phyloP scores from a whole-genome alignment of 495 filamentous ascomycete species.

The Cudoniella acicularis region DNA sequence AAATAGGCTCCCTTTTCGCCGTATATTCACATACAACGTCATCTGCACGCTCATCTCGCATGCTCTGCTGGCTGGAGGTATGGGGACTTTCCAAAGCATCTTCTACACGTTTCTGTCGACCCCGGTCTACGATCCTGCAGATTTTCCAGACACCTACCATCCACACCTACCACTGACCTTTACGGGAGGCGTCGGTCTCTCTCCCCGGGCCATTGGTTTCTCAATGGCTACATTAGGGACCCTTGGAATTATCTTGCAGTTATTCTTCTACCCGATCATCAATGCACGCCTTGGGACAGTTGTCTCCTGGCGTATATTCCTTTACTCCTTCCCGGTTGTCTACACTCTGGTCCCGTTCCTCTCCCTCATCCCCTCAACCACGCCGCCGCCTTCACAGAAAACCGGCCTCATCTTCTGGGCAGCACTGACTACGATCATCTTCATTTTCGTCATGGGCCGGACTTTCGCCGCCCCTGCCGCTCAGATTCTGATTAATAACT shows the following conservation, averaged over 20 bases:
- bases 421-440: slow-evolving; percentile 62
- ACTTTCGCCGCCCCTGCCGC: slow-evolving; percentile 78
- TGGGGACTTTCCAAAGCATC: slow-evolving; percentile 79
- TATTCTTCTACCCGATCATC: slow-evolving; percentile 70
- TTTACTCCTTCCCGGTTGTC: slow-evolving; percentile 68
- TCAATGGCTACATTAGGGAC: slow-evolving; percentile 74
- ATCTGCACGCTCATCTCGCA: slow-evolving; percentile 62
- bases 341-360: slow-evolving; percentile 73
- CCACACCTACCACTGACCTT: slow-evolving; percentile 61
- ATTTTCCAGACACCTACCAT: slow-evolving; percentile 36
- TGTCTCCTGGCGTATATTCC: slow-evolving; percentile 61
- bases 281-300: slow-evolving; percentile 65
- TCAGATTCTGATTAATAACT: slow-evolving; percentile 80
- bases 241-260: slow-evolving; percentile 73
- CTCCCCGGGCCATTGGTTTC: slow-evolving; percentile 69
- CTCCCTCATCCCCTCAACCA: slow-evolving; percentile 60
- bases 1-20: slow-evolving; percentile 59
- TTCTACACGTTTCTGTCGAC: slow-evolving; percentile 85
- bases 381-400: slow-evolving; percentile 57
- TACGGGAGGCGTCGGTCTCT: slow-evolving; percentile 76
- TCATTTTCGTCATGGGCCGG: slow-evolving; percentile 71
- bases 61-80: slow-evolving; percentile 69
- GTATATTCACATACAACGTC: slow-evolving; percentile 79
- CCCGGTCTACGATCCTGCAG: slow-evolving; percentile 58
- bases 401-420: slow-evolving; percentile 64